phyloP scores from a whole-genome alignment of 75 land plant genomes.

The Chamaecyparis obtusa region DNA sequence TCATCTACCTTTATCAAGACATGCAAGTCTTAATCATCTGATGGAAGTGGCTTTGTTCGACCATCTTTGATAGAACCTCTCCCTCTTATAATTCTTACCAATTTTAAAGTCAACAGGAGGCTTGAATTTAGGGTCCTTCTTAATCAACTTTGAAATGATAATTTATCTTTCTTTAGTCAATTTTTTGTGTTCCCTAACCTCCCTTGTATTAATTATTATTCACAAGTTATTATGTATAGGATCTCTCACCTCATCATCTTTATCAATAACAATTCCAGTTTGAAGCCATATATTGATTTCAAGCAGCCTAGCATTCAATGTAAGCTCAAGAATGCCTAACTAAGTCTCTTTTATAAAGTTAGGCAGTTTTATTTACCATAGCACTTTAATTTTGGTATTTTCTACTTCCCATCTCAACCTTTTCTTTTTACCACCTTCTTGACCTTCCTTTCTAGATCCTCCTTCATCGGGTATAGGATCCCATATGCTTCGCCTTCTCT shows the following conservation, averaged over 20 bases:
- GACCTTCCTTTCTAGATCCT: conserved; percentile 13
- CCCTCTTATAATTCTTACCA: conserved; percentile 42
- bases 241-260: conserved; percentile 17
- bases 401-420: conserved; percentile 40
- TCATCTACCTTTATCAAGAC: conserved; percentile 48
- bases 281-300: conserved; percentile 32
- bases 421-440: conserved; percentile 16
- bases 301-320: conserved; percentile 20
- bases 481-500: conserved; percentile 26
- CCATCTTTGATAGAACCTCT: conserved; percentile 39
- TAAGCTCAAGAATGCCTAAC: conserved; percentile 8
- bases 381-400: conserved; percentile 17
- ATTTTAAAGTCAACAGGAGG: conserved; percentile 31
- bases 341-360: conserved; percentile 15
- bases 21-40: conserved; percentile 49
- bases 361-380: conserved; percentile 26
- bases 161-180: conserved; percentile 24
- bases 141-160: conserved; percentile 35
- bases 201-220: conserved; percentile 25
- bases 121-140: conserved; percentile 32
- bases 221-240: conserved; percentile 33
- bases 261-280: conserved; percentile 16
- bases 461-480: conserved; percentile 9
- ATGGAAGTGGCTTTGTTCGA: not conserved
- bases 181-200: conserved; percentile 18